Evolutionary conservation across 2,329 filamentous ascomycete species (phyloP).

Genomic region (Ilyonectria robusta): DNA sequence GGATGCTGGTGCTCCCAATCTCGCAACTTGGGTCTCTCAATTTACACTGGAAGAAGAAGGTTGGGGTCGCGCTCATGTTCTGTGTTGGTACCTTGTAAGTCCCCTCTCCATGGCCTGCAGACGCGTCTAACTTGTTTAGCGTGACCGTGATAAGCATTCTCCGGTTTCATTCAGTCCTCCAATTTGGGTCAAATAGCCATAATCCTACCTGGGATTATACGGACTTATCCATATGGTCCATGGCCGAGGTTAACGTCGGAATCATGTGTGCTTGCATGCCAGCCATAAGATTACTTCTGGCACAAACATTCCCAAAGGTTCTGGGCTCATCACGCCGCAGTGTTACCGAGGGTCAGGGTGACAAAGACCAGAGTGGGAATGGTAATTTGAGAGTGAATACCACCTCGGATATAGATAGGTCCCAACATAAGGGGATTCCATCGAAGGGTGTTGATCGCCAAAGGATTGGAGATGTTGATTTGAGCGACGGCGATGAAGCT

Average conservation of each 20-base stretch:
- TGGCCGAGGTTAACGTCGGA: neutral
- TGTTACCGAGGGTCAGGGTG: neutral
- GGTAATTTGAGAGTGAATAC: neutral
- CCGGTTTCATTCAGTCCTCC: neutral
- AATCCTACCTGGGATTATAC: neutral
- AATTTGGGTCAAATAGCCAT: neutral
- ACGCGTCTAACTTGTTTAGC: slow-evolving; percentile 37
- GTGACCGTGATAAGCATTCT: neutral
- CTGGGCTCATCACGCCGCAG: slow-evolving; percentile 46
- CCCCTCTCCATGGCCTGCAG: too few relatives aligned
- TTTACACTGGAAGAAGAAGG: neutral
- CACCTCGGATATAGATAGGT: neutral
- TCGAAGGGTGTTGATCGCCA: neutral
- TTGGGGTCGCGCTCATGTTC: neutral
- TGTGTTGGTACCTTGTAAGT: slow-evolving; percentile 47
- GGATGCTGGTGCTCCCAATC: neutral
- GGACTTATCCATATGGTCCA: neutral
- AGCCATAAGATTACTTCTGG: slow-evolving; percentile 50
- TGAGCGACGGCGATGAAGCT: neutral
- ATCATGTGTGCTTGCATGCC: neutral
- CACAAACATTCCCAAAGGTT: slow-evolving; percentile 55
- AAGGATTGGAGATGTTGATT: neutral
- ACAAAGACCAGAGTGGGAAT: neutral
- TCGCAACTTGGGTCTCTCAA: neutral
- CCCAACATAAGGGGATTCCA: neutral